phyloP scores from a whole-genome alignment of 768 basidiomycete species.

The Termitomyces sp. region DNA sequence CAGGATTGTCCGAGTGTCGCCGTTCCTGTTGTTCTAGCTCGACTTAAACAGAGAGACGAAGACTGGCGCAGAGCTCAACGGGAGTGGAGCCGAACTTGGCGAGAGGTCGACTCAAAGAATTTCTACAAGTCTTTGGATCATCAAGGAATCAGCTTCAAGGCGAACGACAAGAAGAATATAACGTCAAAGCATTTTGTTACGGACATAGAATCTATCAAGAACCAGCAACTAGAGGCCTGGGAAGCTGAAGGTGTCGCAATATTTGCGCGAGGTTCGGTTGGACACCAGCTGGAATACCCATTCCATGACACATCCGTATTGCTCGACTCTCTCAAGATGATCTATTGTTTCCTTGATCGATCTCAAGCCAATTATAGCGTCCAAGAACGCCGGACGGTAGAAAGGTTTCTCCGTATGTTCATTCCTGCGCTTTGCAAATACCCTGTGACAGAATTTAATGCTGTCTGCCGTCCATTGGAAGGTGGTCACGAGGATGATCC shows the following conservation, averaged over 20 bases:
- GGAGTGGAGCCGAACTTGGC: conserved; percentile 96
- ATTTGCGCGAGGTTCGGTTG: conserved; percentile 45
- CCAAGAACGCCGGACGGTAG: conserved; percentile 78
- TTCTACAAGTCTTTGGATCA: conserved; percentile 98
- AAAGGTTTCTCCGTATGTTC: conserved; percentile 81
- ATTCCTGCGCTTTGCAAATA: conserved; percentile 79
- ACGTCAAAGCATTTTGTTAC: conserved; percentile 79
- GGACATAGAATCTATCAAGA: conserved; percentile 71
- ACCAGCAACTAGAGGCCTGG: conserved; percentile 46
- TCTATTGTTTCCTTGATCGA: conserved; percentile 89
- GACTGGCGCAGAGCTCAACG: conserved; percentile 95
- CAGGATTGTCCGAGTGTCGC: conserved; percentile 91
- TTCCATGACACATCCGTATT: conserved; percentile 79
- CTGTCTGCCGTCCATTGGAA: conserved; percentile 55
- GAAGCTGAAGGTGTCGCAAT: conserved; percentile 31
- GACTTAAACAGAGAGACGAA: conserved; percentile 91
- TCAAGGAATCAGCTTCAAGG: conserved; percentile 92
- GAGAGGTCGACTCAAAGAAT: conserved; percentile 95
- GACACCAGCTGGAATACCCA: conserved; percentile 74
- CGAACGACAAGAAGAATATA: conserved; percentile 91
- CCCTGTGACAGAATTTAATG: conserved; percentile 63
- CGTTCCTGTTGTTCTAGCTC: conserved; percentile 85
- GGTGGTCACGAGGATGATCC: conserved; percentile 41
- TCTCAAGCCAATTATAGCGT: conserved; percentile 71
- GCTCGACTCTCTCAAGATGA: conserved; percentile 86